Base-by-base conservation (phyloP, 176 grass and related monocot species). In the Cenchrus fungigraminus region DNA sequence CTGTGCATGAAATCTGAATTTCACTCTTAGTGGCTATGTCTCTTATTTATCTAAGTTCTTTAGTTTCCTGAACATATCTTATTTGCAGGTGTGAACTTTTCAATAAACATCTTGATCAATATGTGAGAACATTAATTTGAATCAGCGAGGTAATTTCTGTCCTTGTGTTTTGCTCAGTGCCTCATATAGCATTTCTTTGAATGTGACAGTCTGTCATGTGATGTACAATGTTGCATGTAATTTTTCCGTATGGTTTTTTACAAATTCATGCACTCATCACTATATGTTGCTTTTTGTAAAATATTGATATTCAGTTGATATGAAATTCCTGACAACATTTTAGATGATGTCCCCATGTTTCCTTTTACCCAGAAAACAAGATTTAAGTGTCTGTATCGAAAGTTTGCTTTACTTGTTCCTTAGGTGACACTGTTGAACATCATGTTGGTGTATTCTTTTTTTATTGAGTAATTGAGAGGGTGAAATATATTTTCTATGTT, bases 21-120 rank as follows among this genome's bases (percentile, higher is more conserved):
- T 32, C 59, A 74, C 17, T 5, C 20, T 75, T 19, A 9, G 22
- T 68, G 19, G 16, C 11, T 12, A 51, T 49, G 9, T 62, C 59
- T 40, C 45, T 28, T 62, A 1, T 62, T 62, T 28, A 20, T 25
- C 59, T 1, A 9, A 28, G 9, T 62, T 62, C n/a, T 4, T n/a
- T 77, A 6, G 40, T 12, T 70, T 70, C 42, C 44, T 61, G 20
- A 56, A 56, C 60, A 71, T 59, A 1, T 78, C 61, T 53, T 65
- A 31, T 81, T 50, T 86, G 53, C 84, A 94, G 92, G 79, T 94
- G 88, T 80, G 92, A 91, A 44, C 88, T 94, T 68, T 94, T 94
- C 85, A 94, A 81, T 71, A 94, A 94, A 75, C 89, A 94, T 80
- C 92, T 91, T 3, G 92, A 94, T 86, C 88, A 86, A 69, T 94